Evolutionary conservation across 768 basidiomycete species (phyloP).

Genomic region (Hericium alpestre): DNA sequence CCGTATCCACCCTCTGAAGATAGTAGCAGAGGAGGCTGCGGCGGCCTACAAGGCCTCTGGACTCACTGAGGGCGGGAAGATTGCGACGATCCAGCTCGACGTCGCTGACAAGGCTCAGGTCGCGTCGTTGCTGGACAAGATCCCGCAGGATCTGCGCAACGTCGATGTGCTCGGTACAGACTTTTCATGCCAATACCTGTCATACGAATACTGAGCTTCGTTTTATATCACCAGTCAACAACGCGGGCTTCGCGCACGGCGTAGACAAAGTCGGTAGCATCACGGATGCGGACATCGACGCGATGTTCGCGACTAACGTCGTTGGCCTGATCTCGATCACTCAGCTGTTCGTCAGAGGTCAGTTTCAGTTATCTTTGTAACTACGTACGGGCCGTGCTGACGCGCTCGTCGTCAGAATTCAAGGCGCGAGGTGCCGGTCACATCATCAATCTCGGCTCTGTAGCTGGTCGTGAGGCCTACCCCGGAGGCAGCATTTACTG

Average conservation of each 20-base stretch:
- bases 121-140: slow-evolving; percentile 54
- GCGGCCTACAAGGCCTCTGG: slow-evolving; percentile 67
- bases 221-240: slow-evolving; percentile 36
- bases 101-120: slow-evolving; percentile 70
- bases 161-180: slow-evolving; percentile 75
- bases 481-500: slow-evolving; percentile 88
- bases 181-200: neutral
- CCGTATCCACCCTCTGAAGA: slow-evolving; percentile 58
- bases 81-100: slow-evolving; percentile 65
- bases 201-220: neutral
- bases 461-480: slow-evolving; percentile 69
- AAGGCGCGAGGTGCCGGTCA: slow-evolving; percentile 50
- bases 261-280: slow-evolving; percentile 80
- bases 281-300: slow-evolving; percentile 65
- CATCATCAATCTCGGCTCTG: slow-evolving; percentile 90
- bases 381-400: neutral
- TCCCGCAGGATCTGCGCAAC: slow-evolving; percentile 58
- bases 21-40: slow-evolving; percentile 56
- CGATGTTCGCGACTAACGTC: slow-evolving; percentile 45
- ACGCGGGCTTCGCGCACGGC: slow-evolving; percentile 87
- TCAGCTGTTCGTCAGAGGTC: slow-evolving; percentile 40
- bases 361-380: slow-evolving; percentile 25
- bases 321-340: slow-evolving; percentile 78
- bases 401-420: slow-evolving; percentile 25
- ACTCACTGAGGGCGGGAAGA: slow-evolving; percentile 65